Evolutionary conservation across 2,329 filamentous ascomycete genomes (phyloP).

Genomic region (Sordariomycetes sp.): DNA sequence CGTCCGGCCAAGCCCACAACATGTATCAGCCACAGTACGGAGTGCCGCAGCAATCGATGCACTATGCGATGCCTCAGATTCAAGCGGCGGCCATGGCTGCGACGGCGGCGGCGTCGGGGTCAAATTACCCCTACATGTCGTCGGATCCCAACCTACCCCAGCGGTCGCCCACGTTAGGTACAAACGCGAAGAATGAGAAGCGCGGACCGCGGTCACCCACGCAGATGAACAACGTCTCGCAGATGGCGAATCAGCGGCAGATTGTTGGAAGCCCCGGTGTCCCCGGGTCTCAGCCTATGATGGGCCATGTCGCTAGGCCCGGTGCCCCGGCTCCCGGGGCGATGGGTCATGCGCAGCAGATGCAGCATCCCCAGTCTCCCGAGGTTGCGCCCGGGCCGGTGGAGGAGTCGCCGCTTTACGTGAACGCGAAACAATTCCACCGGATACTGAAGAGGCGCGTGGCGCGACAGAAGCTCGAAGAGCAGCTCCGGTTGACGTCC

Average conservation of each 20-base stretch:
- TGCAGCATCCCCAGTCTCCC: slow-evolving; percentile 60
- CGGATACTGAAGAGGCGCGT: slow-evolving; percentile 90
- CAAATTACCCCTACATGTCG: slow-evolving; percentile 59
- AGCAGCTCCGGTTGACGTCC: slow-evolving; percentile 78
- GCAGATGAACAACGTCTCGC: slow-evolving; percentile 50
- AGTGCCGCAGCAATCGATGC: slow-evolving; percentile 61
- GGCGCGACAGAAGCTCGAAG: slow-evolving; percentile 84
- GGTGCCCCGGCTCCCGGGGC: slow-evolving; percentile 39
- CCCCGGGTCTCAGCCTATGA: slow-evolving; percentile 59
- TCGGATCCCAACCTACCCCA: slow-evolving; percentile 55
- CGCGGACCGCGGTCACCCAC: slow-evolving; percentile 65
- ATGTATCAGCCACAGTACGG: slow-evolving; percentile 72
- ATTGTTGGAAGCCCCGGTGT: slow-evolving; percentile 67
- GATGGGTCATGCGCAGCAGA: slow-evolving; percentile 48
- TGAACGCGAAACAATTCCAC: slow-evolving; percentile 98
- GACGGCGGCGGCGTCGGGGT: slow-evolving; percentile 81
- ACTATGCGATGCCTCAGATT: slow-evolving; percentile 71
- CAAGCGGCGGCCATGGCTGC: slow-evolving; percentile 87
- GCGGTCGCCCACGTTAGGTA: slow-evolving; percentile 66
- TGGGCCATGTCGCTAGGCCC: slow-evolving; percentile 50
- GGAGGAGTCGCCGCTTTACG: slow-evolving; percentile 90
- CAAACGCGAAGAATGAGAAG: slow-evolving; percentile 48
- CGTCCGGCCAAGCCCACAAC: slow-evolving; percentile 42
- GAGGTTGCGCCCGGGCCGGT: slow-evolving; percentile 60
- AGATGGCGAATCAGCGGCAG: slow-evolving; percentile 46